Evolutionary conservation across 176 grass and related monocot genomes (phyloP), one percentile per base, ranked within the genome.

Genomic region (Sorghum bicolor): DNA sequence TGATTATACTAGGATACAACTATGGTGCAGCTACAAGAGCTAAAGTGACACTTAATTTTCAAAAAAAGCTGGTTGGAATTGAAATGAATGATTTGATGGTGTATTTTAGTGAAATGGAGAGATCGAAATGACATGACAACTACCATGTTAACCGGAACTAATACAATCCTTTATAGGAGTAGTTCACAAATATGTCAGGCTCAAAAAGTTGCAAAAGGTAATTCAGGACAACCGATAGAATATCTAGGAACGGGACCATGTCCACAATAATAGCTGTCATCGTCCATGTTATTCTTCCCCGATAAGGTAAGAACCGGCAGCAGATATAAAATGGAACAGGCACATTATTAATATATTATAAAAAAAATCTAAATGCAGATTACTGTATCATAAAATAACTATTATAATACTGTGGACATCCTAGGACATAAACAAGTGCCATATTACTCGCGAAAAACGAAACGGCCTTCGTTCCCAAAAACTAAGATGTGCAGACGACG

Each of bases 341-440:
- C 4, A 10, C 15, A 77, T 70, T 77, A 76, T 17, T 68, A n/a
- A n/a, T n/a, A 20, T 75, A 15, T 25, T 50, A 47, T 10, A 24
- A 20, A 74, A 14, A 36, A 67, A 67, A 74, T 30, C 6, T 1
- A 88, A 32, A 34, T 67, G 44, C 68, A 37, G 43, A 68, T 22
- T 76, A 88, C n/a, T 19, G 67, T 80, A 39, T 74, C 67, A 60
- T 80, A 74, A 60, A 34, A 67, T 26, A 84, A 74, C 0, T 58
- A 61, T 20, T 67, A 44, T 67, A 25, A 44, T 31, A 83, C 34
- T 13, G 13, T 69, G 63, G 85, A 76, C 87, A 76, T 81, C 36
- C 50, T 75, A 80, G 45, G 70, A 74, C 45, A 77, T 50, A 76
- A 75, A 82, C 26, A 68, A 15, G 5, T 43, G 48, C 5, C 37